Base-by-base conservation (phyloP, 2,329 filamentous ascomycete genomes). In the Ophiostoma australiae region DNA sequence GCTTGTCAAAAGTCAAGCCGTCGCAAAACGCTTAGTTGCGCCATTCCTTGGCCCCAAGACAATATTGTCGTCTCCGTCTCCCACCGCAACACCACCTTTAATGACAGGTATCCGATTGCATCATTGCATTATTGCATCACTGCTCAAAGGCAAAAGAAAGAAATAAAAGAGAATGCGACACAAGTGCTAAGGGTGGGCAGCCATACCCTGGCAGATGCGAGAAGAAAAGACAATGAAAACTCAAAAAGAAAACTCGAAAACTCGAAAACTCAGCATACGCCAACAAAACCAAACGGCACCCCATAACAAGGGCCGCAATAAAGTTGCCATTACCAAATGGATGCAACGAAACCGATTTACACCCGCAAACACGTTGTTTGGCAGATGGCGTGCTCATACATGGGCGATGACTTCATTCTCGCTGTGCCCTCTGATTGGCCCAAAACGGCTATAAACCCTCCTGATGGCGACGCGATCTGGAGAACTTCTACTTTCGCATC, bases 381-480 rank as follows among this genome's bases (percentile, higher is more conserved):
- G 41, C 63, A 39, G 63, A 66, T 66, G 63, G 63, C 63, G 63
- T 66, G 63, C 63, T 66, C 63, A 39, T 15, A 23, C 33, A 66
- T 39, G 33, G 63, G 33, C 63, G 35, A 41, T 66, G 63, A 66
- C 63, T 66, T 66, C 63, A 66, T 66, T 66, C 35, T 66, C 63
- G 35, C 35, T 23, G 20, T 23, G 20, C 20, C 20, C 35, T 39
- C n/a, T 66, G 63, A 66, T 66, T 66, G 63, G 63, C 35, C 15
- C 10, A 33, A 17, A 61, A 6, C n/a, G 23, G 8, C 52, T 5
- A 58, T 33, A 27, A 39, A 13, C 8, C 37, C 37, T 27, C 52
- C n/a, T 65, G 11, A 10, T 33, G 17, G 61, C 31, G 20, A 37
- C 33, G 11, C 8, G 20, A 39, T 66, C 63, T 66, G 33, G 63